Evolutionary conservation across 306 rosid genomes (phyloP).

Genomic region (Fragaria vesca): DNA sequence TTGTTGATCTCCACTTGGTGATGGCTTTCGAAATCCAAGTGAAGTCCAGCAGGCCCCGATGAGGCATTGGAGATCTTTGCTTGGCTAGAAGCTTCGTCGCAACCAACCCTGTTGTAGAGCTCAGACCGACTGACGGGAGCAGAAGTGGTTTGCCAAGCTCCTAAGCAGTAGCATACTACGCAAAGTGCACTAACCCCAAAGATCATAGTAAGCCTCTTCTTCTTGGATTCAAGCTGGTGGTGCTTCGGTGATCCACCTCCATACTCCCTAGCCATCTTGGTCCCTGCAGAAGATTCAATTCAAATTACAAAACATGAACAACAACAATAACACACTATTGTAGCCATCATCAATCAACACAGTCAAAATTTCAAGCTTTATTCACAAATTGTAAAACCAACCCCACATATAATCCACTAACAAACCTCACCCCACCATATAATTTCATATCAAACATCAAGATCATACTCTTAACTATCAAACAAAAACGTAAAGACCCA

Average conservation of each 20-base stretch:
- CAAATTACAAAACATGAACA: conserved; percentile 1
- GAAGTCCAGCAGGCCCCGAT: conserved; percentile 18
- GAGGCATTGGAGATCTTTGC: conserved; percentile 4
- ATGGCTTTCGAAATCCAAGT: conserved; percentile 71
- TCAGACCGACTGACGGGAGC: conserved; percentile 50
- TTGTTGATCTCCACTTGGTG: conserved; percentile 53
- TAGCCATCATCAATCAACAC: background rate
- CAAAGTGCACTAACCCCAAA: conserved; percentile 78
- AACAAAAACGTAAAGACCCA: background rate
- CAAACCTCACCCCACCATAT: conserved; percentile 2
- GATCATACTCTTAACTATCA: background rate
- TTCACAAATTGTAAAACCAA: background rate
- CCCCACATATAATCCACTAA: background rate
- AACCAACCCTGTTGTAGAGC: conserved; percentile 41
- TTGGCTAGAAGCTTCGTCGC: conserved; percentile 30
- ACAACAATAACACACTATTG: background rate
- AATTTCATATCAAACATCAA: background rate
- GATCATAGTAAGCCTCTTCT: conserved; percentile 72
- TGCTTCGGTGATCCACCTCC: conserved; percentile 89
- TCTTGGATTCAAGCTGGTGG: conserved; percentile 60
- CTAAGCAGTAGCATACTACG: conserved; percentile 63
- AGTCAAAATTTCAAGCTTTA: background rate
- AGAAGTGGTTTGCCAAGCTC: conserved; percentile 62
- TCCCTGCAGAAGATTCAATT: conserved; percentile 19
- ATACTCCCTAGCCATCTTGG: conserved; percentile 71